Percentiles rank a stretch among this genome's conserved stretches.
These are phyloP conservation scores for Cordyceps militaris DNA, from an alignment of 2,329 filamentous ascomycete species.

Conservation along the genomic window DNA sequence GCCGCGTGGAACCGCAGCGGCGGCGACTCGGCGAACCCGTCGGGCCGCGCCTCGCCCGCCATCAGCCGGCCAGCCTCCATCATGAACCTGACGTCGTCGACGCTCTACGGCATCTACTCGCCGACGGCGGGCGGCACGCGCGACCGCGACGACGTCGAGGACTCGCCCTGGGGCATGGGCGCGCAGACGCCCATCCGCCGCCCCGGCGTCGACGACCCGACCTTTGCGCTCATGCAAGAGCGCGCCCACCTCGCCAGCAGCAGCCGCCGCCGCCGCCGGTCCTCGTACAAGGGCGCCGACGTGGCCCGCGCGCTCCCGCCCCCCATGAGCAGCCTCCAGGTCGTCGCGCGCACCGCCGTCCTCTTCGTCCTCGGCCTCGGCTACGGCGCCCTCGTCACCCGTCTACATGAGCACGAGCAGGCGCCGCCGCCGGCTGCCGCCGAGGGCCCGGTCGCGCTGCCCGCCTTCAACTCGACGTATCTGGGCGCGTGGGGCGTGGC, in stretches of 20 bases:
- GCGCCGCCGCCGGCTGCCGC: slow-evolving; percentile 45
- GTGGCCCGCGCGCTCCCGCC: slow-evolving; percentile 19
- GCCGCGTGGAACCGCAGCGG: slow-evolving; percentile 13
- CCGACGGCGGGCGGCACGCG: slow-evolving; percentile 46
- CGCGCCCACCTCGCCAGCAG: slow-evolving; percentile 29
- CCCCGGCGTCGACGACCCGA: slow-evolving; percentile 37
- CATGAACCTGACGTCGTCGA: slow-evolving; percentile 81
- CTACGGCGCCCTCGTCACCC: slow-evolving; percentile 75
- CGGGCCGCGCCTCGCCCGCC: slow-evolving; percentile 22
- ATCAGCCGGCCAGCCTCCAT: slow-evolving; percentile 68
- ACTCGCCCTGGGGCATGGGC: slow-evolving; percentile 73
- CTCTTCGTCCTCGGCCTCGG: slow-evolving; percentile 74
- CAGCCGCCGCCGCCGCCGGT: slow-evolving; percentile 29
- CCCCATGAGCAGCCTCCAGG: slow-evolving; percentile 36
- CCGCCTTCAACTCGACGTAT: slow-evolving; percentile 54
- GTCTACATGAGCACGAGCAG: slow-evolving; percentile 64
- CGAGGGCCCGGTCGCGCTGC: slow-evolving; percentile 33
- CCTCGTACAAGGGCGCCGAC: slow-evolving; percentile 27
- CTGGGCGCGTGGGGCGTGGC: slow-evolving; percentile 74
- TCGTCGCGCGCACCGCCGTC: slow-evolving; percentile 51
- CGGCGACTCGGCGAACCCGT: slow-evolving; percentile 7
- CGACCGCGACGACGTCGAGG: slow-evolving; percentile 47
- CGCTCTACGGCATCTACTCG: slow-evolving; percentile 85
- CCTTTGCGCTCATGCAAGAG: slow-evolving; percentile 37
- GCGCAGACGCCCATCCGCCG: slow-evolving; percentile 57